Evolutionary conservation across 2,329 filamentous ascomycete species (phyloP), one percentile per base, ranked within the genome.

Genomic region (Ophiocordyceps camponoti-leonardi): DNA sequence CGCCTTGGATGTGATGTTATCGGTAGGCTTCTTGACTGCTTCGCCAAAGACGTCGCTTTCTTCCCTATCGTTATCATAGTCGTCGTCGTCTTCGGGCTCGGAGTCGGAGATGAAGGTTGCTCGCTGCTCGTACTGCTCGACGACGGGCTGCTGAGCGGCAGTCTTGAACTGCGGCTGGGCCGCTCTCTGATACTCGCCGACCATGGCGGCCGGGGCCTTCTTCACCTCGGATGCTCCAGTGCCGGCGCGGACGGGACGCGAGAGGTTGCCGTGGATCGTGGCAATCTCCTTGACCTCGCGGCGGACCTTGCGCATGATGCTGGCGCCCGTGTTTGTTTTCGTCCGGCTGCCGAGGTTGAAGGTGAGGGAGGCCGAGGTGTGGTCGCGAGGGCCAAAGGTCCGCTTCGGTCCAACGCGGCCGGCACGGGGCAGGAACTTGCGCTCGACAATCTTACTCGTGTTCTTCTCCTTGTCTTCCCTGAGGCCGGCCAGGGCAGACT

Each of bases 401-500:
- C 53, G 50, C 44, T 53, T 58, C 37, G 52, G 48, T 8, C 55
- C 58, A 48, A 61, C 63, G 54, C 55, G 63, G 45, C 53, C 65
- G 49, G 51, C 58, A 7, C 61, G 65, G 1, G 72, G 71, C 11
- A 79, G 58, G 12, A 60, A 58, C 26, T 61, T 66, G 41, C 64
- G 61, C 47, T 73, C 67, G 28, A 83, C 67, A 35, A 84, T 68
- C 47, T 68, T 71, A 48, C 73, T 72, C 14, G 67, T 67, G 47
- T 79, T 75, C 46, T 70, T 68, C 33, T 72, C 68, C 51, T 76
- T 75, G 49, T 76, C 66, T 47, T 75, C 65, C 53, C 72, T 69
- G 49, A 82, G 68, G 14, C 69, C 73, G 14, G 71, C 68, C 42
- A 82, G 64, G 40, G 73, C 71, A 42, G 67, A 67, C 53, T 68